Base-by-base conservation (phyloP, 179 eudicot genomes). In the Spinacia oleracea region DNA sequence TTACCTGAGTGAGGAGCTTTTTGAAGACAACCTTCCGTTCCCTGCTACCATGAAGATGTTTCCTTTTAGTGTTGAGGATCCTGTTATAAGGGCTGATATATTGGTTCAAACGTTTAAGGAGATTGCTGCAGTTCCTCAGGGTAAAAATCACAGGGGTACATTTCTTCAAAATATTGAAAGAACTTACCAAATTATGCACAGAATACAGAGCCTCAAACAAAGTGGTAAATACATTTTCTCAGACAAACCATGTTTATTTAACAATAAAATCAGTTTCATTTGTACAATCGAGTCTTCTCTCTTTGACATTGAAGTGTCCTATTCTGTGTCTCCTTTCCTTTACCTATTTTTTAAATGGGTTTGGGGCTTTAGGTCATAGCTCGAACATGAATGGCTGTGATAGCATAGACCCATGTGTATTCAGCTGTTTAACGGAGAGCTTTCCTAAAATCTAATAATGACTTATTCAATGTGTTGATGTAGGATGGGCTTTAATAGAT, bases 11-110 rank as follows among this genome's bases (percentile, higher is more conserved):
- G 92, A 90, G 50, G 91, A 91, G 70, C 83, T 86, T 63, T 91
- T 91, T 82, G 82, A 82, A 76, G 86, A 73, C 16, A 46, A 78
- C 78, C 77, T 82, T 86, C 83, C 88, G 77, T 82, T 89, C 73
- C 94, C 94, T 34, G 78, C 82, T 84, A 79, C 89, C 77, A 79
- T 85, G 81, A 93, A 96, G 86, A 96, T 96, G 87, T 93, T 90
- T 85, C 99, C 99, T 43, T 94, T 97, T 74, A 91, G 84, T 55
- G 93, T 96, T 55, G 99, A 91, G 83, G 98, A 96, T 81, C 97
- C 98, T 77, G 63, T 84, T 32, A 85, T 96, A 78, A 87, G 99
- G 87, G 91, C 97, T 74, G 99, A 96, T 80, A 90, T 96, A 83
- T 78, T 96, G 86, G 74, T 96, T 81, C 97, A 96, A 81, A 85